Conservation (phyloP, 148 eudicot genomes). For the Dysphania ambrosioides region DNA sequence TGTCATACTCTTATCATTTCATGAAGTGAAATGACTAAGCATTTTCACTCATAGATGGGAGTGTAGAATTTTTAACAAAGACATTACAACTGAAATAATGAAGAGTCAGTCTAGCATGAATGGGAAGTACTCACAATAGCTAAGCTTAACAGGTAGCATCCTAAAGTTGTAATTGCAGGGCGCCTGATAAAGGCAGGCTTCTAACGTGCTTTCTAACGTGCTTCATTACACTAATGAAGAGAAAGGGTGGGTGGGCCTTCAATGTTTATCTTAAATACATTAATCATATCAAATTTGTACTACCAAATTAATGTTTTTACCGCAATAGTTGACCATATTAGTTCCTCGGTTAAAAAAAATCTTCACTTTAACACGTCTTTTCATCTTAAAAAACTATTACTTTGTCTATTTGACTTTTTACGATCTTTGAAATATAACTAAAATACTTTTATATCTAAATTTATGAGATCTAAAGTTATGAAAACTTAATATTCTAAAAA, state of each 20-base stretch:
- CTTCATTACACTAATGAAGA: slow-evolving; percentile 20
- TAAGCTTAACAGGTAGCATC: neutral
- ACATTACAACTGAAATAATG: slow-evolving; percentile 15
- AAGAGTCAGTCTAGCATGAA: slow-evolving; percentile 10
- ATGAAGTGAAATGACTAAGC: neutral
- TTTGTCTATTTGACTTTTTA: too few species aligned
- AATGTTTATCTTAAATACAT: neutral
- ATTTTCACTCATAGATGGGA: neutral
- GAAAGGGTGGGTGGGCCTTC: slow-evolving; percentile 2
- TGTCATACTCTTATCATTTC: neutral
- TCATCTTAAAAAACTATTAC: too few species aligned
- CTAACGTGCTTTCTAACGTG: slow-evolving; percentile 45
- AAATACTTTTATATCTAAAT: too few species aligned
- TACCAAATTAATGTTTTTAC: slow-evolving; percentile 9
- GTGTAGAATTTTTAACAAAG: neutral
- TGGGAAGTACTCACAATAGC: slow-evolving; percentile 2
- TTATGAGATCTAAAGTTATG: too few species aligned
- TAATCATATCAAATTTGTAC: slow-evolving; percentile 15
- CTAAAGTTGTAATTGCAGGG: slow-evolving; percentile 6
- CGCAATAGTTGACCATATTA: neutral
- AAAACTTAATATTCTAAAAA: too few species aligned
- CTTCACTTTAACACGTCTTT: neutral
- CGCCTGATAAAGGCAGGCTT: slow-evolving; percentile 28
- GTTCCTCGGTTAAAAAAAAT: neutral
- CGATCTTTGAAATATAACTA: too few species aligned